Evolutionary conservation across 148 eudicot genomes (phyloP), one percentile per base, ranked within the genome.

Genomic region (Persicaria tinctoria): DNA sequence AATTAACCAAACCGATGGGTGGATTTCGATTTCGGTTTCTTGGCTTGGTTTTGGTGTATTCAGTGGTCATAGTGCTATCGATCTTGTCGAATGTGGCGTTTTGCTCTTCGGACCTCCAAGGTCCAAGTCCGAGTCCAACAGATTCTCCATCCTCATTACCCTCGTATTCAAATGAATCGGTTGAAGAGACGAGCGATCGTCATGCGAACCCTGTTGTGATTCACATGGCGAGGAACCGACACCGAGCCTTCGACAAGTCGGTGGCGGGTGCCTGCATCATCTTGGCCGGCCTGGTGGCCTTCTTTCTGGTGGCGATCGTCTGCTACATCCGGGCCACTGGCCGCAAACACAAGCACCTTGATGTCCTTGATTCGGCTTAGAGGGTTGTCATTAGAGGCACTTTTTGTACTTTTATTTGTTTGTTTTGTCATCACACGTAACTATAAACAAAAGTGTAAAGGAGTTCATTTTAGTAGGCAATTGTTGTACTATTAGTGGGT

Each of bases 1-100:
- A 4, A 0, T 23, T 23, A 23, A 23, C 27, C 46, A 0, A 8
- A 77, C 41, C 41, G 41, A 86, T 86, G 89, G 70, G 80, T 16
- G 48, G 11, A 53, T 79, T 76, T 77, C 49, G 11, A 53, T 79
- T 76, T 77, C 57, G 79, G 75, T 51, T 70, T 59, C 53, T 80
- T 38, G 51, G 63, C 56, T 80, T 86, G 72, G 54, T 18, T 46
- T 71, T 71, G 53, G 16, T 12, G 32, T 32, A 63, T 32, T 63
- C 46, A 8, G 53, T 50, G 4, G 3, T 32, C 11, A 6, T 71
- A 2, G 0, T 49, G 49, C 74, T 71, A 49, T 41, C 56, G 20
- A 32, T 63, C 14, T 63, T 63, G 45, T 32, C 55, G 6, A 51
- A 46, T 48, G 74, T 17, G 9, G 54, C 54, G 8, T 20, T 55